Evolutionary conservation across 164 flowering plant species (phyloP).

Genomic region (Vitis amurensis): DNA sequence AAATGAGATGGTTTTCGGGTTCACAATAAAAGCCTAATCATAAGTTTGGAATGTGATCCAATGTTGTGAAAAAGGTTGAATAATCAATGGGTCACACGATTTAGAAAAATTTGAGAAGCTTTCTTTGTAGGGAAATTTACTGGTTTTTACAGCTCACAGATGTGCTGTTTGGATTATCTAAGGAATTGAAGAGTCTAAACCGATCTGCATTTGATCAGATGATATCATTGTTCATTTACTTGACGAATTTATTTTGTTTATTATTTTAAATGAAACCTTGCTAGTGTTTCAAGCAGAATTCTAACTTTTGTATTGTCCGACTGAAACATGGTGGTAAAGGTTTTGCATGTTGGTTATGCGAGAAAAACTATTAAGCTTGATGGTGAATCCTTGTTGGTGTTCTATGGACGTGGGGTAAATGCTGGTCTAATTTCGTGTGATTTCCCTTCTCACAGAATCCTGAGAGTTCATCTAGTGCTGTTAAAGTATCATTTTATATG

Average conservation of each 20-base stretch:
- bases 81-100: background rate
- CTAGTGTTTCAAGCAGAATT: no score
- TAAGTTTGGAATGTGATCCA: background rate
- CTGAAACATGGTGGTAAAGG: background rate
- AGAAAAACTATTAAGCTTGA: background rate
- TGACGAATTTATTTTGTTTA: background rate
- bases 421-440: background rate
- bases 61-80: background rate
- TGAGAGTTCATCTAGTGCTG: slow-evolving; percentile 4
- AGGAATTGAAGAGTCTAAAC: background rate
- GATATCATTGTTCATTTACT: background rate
- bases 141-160: background rate
- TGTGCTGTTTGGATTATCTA: slow-evolving; percentile 2
- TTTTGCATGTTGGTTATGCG: background rate
- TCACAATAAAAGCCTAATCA: background rate
- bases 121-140: background rate
- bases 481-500: background rate
- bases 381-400: background rate
- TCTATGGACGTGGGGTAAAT: background rate
- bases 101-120: background rate
- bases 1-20: no score
- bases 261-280: no score
- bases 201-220: background rate
- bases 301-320: background rate
- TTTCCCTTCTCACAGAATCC: background rate